Evolutionary conservation across 2,329 filamentous ascomycete species (phyloP).

Genomic region (Trichoderma sp.): DNA sequence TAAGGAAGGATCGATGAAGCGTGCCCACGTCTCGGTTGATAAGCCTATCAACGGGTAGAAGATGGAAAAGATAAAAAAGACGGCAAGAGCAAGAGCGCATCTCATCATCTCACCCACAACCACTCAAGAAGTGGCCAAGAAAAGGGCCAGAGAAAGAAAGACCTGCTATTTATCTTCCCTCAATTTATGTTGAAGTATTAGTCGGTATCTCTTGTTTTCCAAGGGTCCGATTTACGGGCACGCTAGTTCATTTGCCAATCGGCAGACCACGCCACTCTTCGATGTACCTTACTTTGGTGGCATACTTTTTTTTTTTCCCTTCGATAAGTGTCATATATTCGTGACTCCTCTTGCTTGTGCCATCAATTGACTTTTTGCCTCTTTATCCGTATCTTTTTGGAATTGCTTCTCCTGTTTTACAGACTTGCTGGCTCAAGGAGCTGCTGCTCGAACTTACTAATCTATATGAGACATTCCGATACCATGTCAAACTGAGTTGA

Average conservation of each 20-base stretch:
- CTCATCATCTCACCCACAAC: too few species aligned
- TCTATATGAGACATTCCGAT: slow-evolving; percentile 8
- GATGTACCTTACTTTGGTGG: background rate
- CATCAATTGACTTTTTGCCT: background rate
- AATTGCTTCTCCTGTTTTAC: background rate
- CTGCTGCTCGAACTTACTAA: background rate
- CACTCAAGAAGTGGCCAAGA: background rate
- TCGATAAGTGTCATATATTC: background rate
- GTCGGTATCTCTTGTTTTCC: too few species aligned
- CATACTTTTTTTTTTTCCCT: background rate
- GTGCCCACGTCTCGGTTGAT: background rate
- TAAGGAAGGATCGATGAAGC: background rate
- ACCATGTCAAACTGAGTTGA: slow-evolving; percentile 13
- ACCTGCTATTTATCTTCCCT: too few species aligned
- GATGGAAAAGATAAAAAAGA: too few species aligned
- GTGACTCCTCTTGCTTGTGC: slow-evolving; percentile 2
- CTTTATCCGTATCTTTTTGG: too few species aligned
- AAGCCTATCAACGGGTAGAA: background rate
- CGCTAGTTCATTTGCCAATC: slow-evolving; percentile 9
- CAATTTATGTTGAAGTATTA: too few species aligned
- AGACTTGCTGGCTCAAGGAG: background rate
- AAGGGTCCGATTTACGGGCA: slow-evolving; percentile 16
- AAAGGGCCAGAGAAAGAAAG: background rate
- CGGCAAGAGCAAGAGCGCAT: background rate
- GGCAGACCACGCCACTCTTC: slow-evolving; percentile 8